These are phyloP conservation scores for Mrakia hoshinonis DNA, from an alignment of 768 basidiomycete genomes.

Conservation along the genomic window DNA sequence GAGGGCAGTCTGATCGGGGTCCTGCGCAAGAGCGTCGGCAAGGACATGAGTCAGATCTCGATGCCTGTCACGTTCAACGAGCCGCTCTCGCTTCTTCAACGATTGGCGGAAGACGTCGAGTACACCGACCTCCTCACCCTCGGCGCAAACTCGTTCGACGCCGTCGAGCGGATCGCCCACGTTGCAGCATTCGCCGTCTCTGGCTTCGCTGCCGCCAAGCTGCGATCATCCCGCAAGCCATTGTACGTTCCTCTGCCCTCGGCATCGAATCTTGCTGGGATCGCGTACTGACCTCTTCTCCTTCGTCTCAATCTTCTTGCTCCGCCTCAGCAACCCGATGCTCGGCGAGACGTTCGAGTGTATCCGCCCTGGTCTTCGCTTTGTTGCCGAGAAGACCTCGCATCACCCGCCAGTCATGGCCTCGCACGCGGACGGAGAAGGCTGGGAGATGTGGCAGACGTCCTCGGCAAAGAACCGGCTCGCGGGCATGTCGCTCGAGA, in stretches of 20 bases:
- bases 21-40: slow-evolving; percentile 80
- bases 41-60: slow-evolving; percentile 51
- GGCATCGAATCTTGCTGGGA: too few relatives aligned
- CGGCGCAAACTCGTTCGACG: slow-evolving; percentile 53
- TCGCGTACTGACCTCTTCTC: too few relatives aligned
- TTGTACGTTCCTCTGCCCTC: slow-evolving; percentile 54
- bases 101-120: slow-evolving; percentile 71
- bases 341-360: slow-evolving; percentile 73
- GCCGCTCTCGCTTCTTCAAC: slow-evolving; percentile 70
- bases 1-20: slow-evolving; percentile 41
- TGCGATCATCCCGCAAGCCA: slow-evolving; percentile 74
- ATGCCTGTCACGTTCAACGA: slow-evolving; percentile 89
- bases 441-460: slow-evolving; percentile 67
- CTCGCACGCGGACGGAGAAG: slow-evolving; percentile 69
- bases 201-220: slow-evolving; percentile 67
- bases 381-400: slow-evolving; percentile 77
- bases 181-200: slow-evolving; percentile 80
- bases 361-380: slow-evolving; percentile 46
- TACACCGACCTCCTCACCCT: slow-evolving; percentile 55
- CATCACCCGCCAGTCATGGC: slow-evolving; percentile 71
- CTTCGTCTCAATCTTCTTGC: not conserved
- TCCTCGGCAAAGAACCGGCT: slow-evolving; percentile 80
- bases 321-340: slow-evolving; percentile 56
- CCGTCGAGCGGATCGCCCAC: slow-evolving; percentile 61
- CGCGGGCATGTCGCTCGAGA: slow-evolving; percentile 84